A percentile compares a stretch with the other conserved stretches of the same genome.
These are phyloP conservation scores for Trichosanthes cucumerina DNA, from an alignment of 306 rosid species.

Conservation along the genomic window DNA sequence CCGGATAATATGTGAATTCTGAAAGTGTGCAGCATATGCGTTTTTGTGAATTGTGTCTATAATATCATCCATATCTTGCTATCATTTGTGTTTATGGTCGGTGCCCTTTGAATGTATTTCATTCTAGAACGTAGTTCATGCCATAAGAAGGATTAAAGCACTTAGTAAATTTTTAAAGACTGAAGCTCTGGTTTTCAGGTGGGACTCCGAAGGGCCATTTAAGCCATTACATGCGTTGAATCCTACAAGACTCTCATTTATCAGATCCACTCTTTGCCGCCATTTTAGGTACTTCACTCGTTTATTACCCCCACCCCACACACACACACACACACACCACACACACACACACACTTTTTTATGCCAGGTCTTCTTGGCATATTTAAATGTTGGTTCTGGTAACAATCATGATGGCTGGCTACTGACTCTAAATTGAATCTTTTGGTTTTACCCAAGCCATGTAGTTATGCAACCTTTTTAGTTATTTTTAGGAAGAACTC, in stretches of 20 bases:
- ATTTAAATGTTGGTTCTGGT: not conserved
- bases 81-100: not conserved
- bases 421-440: not conserved
- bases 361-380: not conserved
- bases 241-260: slow-evolving; percentile 80
- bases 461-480: not conserved
- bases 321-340: not conserved
- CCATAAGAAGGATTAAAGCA: not conserved
- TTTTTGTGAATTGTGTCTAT: not conserved
- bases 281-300: slow-evolving; percentile 47
- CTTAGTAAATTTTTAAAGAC: not conserved
- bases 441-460: not conserved
- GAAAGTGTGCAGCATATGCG: not conserved
- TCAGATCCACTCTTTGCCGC: slow-evolving; percentile 71
- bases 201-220: slow-evolving; percentile 93
- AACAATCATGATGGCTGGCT: not conserved
- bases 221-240: slow-evolving; percentile 86
- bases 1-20: not conserved
- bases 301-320: not conserved
- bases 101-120: not conserved
- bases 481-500: not conserved
- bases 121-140: not conserved
- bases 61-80: not conserved
- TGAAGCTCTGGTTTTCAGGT: slow-evolving; percentile 29
- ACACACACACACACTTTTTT: not conserved